Evolutionary conservation across 2,329 filamentous ascomycete genomes (phyloP).

Genomic region (Fusarium incarnatum): DNA sequence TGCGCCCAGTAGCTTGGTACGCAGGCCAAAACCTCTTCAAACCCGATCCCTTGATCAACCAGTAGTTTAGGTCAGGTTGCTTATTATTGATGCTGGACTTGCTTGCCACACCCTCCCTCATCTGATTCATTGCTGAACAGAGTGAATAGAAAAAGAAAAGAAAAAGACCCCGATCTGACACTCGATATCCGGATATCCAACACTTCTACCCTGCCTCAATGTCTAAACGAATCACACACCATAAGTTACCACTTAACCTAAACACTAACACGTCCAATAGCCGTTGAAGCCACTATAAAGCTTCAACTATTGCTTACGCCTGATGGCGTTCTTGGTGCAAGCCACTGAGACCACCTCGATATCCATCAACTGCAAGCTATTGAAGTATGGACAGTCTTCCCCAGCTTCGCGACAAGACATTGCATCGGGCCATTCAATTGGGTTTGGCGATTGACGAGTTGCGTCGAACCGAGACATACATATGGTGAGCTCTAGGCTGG

Average conservation of each 20-base stretch:
- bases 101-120: conserved; percentile 23
- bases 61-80: conserved; percentile 2
- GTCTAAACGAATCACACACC: background rate
- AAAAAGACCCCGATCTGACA: conserved; percentile 15
- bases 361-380: background rate
- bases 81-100: conserved; percentile 5
- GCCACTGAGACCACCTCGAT: background rate
- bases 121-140: conserved; percentile 14
- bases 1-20: conserved; percentile 26
- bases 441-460: conserved; percentile 15
- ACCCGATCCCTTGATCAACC: conserved; percentile 24
- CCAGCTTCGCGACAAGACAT: conserved; percentile 25
- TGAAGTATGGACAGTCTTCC: conserved; percentile 11
- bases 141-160: background rate
- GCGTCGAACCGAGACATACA: conserved; percentile 40
- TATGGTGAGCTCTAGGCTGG: conserved; percentile 22
- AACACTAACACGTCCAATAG: background rate
- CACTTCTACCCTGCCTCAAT: background rate
- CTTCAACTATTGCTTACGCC: background rate
- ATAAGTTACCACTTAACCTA: background rate
- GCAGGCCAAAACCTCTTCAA: conserved; percentile 5
- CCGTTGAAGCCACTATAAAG: conserved; percentile 5
- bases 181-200: background rate
- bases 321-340: conserved; percentile 25
- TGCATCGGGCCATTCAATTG: conserved; percentile 31